These are phyloP conservation scores for Xerophyta viscosa DNA, from an alignment of 106 monocot genomes.

Conservation along the genomic window DNA sequence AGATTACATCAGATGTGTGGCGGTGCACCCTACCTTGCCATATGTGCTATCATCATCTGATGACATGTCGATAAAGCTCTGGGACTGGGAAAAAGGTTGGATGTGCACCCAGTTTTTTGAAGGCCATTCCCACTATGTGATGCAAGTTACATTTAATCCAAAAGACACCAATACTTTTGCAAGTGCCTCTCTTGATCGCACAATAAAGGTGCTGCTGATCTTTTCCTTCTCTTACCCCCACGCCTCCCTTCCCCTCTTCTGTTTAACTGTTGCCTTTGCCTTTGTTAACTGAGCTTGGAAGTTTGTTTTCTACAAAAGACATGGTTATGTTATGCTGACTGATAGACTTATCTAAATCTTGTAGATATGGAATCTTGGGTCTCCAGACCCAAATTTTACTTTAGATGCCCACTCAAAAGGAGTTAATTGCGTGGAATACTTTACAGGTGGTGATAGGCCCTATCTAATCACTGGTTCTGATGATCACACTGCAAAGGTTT, in stretches of 20 bases:
- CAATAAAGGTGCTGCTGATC: slow-evolving; percentile 93
- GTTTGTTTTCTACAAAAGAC: too few species aligned
- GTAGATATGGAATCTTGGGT: slow-evolving; percentile 98
- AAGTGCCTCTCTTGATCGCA: slow-evolving; percentile 95
- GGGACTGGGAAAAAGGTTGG: slow-evolving; percentile 99
- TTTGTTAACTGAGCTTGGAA: too few species aligned
- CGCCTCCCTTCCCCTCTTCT: too few species aligned
- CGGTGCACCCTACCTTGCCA: slow-evolving; percentile 93
- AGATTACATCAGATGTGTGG: slow-evolving; percentile 95
- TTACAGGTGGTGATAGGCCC: slow-evolving; percentile 92
- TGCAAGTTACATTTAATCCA: slow-evolving; percentile 98
- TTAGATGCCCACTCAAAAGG: slow-evolving; percentile 93
- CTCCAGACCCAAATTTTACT: slow-evolving; percentile 95
- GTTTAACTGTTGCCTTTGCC: too few species aligned
- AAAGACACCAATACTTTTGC: slow-evolving; percentile 99
- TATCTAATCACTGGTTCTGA: slow-evolving; percentile 96
- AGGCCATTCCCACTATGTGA: slow-evolving; percentile 97
- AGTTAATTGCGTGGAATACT: slow-evolving; percentile 97
- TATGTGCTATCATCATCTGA: slow-evolving; percentile 95
- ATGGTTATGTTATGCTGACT: neutral
- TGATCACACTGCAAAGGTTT: slow-evolving; percentile 95
- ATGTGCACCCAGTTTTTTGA: slow-evolving; percentile 96
- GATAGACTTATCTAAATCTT: neutral
- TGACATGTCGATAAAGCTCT: slow-evolving; percentile 97
- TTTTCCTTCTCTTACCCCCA: too few species aligned